Evolutionary conservation across 805 yeast species (phyloP), one percentile per base, ranked within the genome.

Genomic region (Huiozyma naganishii): DNA sequence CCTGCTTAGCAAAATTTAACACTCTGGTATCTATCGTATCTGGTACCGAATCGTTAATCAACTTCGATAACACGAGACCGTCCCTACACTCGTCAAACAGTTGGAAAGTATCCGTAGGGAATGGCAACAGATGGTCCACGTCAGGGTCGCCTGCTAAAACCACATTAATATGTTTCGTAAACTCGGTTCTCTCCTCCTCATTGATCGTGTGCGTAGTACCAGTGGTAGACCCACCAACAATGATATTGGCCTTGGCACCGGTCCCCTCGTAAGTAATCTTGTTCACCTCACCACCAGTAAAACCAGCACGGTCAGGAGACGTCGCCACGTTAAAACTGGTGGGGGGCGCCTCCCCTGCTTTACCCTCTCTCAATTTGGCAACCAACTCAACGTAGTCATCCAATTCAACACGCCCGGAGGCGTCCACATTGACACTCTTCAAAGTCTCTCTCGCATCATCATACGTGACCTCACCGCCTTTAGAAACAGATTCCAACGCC

Each of bases 21-120:
- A 92, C 98, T 73, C 98, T 84, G 7, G 97, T 89, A 69, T 92
- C 98, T 56, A 92, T 92, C 8, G 98, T 92, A 66, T 92, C 96
- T 7, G 97, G 96, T 32, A 92, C 98, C 30, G 97, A 87, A 67
- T 92, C 98, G 63, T 92, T 92, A 64, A 92, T 88, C 61, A 92
- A 79, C 64, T 87, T 85, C 17, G 97, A 88, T 45, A 92, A 71
- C 28, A 92, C 88, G 56, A 92, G 71, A 52, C 98, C 97, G 64
- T 92, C 98, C 52, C 87, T 77, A 68, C 95, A 87, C 66, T 92
- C 97, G 65, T 92, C 98, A 59, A 92, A 92, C 46, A 92, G 73
- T 69, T 92, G 97, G 71, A 92, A 92, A 42, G 87, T 81, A 49
- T 92, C 95, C 7, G 95, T 79, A 52, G 95, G 94, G 57, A 92